Percentiles rank a stretch among this genome's conserved stretches.
These are phyloP conservation scores for Chlorella sorokiniana DNA, from an alignment of 139 green algal genomes.

Conservation along the genomic window DNA sequence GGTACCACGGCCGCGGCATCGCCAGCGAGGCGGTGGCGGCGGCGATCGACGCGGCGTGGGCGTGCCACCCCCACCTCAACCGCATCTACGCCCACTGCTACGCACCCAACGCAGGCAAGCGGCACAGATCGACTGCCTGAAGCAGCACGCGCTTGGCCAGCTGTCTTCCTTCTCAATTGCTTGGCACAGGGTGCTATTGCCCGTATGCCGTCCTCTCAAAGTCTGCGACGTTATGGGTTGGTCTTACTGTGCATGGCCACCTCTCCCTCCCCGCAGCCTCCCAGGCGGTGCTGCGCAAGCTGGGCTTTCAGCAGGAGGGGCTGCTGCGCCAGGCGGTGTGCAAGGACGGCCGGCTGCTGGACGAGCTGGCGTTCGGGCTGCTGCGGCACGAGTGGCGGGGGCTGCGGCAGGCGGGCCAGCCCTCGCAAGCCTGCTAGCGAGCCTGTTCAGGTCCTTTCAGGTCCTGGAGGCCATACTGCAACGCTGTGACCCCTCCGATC, in stretches of 20 bases:
- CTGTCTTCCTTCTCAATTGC: too few relatives aligned
- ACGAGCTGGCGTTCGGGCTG: neutral
- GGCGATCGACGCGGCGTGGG: neutral
- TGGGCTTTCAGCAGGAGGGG: neutral
- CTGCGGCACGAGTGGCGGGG: neutral
- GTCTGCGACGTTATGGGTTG: neutral
- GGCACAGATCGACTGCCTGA: neutral
- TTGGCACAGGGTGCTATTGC: too few relatives aligned
- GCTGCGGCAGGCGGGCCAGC: neutral
- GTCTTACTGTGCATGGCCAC: neutral
- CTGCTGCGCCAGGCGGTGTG: neutral
- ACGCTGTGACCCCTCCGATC: too few relatives aligned
- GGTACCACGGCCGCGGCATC: neutral
- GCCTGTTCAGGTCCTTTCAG: neutral
- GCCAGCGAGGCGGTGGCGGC: neutral
- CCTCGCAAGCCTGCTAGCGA: neutral
- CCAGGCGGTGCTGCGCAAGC: constrained; percentile 1
- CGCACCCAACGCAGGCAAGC: neutral
- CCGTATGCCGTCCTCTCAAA: neutral
- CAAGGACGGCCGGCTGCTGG: neutral
- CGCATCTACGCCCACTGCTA: neutral
- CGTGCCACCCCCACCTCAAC: neutral
- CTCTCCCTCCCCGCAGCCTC: neutral
- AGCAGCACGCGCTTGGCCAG: too few relatives aligned
- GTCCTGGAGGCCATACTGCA: too few relatives aligned